Evolutionary conservation across 768 basidiomycete species (phyloP), one percentile per base, ranked within the genome.

Genomic region (Pleurotus salmoneostramineus): DNA sequence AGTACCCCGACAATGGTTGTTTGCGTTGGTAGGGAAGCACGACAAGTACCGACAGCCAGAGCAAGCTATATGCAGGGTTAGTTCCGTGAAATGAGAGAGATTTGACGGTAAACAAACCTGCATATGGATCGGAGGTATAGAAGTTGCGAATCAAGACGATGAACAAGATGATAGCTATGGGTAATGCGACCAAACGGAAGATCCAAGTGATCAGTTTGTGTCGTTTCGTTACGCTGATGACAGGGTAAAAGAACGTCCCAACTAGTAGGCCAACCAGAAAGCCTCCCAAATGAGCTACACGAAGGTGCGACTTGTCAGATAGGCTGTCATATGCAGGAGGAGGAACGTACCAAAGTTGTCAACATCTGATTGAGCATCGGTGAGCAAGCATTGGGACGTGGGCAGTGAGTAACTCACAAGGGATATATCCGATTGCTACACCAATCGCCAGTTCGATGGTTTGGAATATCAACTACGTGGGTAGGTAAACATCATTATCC

Each of bases 21-120:
- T 93, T 0, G 81, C 72, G 35, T 77, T 70, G 5, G 87, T 89
- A 1, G 95, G 95, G 69, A 95, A 84, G 64, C 95, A 97, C 1
- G 92, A 94, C 4, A 97, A 73, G 69, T 92, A 97, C 50, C 92
- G 84, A 69, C 95, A 97, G 62, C 94, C 89, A 54, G 85, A 77
- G 68, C 92, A 94, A 32, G 92, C 93, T 92, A 27, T 52, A 35
- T 6, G 56, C 56, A 11, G 42, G 60, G 50, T 43, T 21, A 58
- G 34, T 36, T 27, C 27, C 50, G 4, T 52, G 59, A n/a, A 36
- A 27, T 31, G 58, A 56, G 10, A 45, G n/a, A n/a, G n/a, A 58
- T 58, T 46, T 60, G 14, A 46, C 14, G 51, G 27, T 55, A 56
- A 50, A 72, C 82, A 59, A 74, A 84, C 93, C 92, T 10, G 87